Evolutionary conservation across 352 stramenopile species (phyloP).

Genomic region (Phytopythium montanum): DNA sequence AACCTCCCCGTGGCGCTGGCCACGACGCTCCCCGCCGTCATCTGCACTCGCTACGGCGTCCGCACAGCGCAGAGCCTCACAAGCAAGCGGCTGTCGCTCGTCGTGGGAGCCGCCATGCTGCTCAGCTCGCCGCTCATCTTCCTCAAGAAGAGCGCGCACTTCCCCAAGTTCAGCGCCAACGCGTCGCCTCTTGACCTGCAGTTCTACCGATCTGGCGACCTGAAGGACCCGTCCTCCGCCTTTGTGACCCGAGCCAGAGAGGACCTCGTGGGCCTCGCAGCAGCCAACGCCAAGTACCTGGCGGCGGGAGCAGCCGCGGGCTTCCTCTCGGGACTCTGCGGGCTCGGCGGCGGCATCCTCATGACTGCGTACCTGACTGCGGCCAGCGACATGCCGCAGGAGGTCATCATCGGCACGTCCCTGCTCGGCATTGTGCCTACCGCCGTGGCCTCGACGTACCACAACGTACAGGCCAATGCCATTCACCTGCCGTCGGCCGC

Average conservation of each 20-base stretch:
- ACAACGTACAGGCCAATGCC: conserved; percentile 74
- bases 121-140: conserved; percentile 74
- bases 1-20: conserved; percentile 72
- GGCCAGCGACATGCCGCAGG: conserved; percentile 83
- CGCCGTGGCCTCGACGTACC: conserved; percentile 72
- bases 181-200: conserved; percentile 68
- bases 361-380: conserved; percentile 86
- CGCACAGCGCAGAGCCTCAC: conserved; percentile 69
- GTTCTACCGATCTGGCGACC: conserved; percentile 39
- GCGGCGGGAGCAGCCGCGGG: conserved; percentile 62
- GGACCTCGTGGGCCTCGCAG: conserved; percentile 41
- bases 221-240: conserved; percentile 8
- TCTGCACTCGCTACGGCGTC: conserved; percentile 79
- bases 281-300: conserved; percentile 76
- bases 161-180: conserved; percentile 64
- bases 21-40: conserved; percentile 69
- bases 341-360: conserved; percentile 78
- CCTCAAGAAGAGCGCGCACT: conserved; percentile 75
- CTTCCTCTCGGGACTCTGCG: conserved; percentile 83
- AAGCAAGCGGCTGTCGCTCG: conserved; percentile 69
- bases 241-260: conserved; percentile 43
- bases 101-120: conserved; percentile 80
- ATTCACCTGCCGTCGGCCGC: conserved; percentile 73
- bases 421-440: conserved; percentile 80
- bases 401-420: conserved; percentile 80